Conservation (phyloP, 1,284 basidiomycete genomes). For the Cryptococcus wingfieldii region DNA sequence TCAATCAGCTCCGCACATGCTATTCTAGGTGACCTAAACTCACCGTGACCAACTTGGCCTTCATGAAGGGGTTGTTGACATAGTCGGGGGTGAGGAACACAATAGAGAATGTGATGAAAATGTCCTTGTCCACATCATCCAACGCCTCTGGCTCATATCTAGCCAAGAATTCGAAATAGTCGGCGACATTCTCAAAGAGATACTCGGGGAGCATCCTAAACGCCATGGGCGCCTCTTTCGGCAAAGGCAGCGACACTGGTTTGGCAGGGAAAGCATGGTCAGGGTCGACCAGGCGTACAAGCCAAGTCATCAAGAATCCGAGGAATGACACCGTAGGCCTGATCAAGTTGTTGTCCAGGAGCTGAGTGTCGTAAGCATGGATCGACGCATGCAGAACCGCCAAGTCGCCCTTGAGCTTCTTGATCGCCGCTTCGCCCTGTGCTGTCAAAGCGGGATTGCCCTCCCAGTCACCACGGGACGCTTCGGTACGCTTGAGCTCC, state of each 20-base stretch:
- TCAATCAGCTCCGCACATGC: background rate
- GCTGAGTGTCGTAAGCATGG: constrained; percentile 75
- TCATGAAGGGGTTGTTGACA: constrained; percentile 97
- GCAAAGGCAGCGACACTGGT: constrained; percentile 71
- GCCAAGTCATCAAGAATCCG: constrained; percentile 89
- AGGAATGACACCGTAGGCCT: constrained; percentile 76
- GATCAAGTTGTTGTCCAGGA: constrained; percentile 80
- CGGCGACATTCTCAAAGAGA: constrained; percentile 88
- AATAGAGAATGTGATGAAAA: constrained; percentile 82
- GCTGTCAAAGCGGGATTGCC: constrained; percentile 56
- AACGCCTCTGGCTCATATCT: constrained; percentile 74
- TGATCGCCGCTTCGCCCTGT: constrained; percentile 57
- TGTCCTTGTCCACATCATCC: constrained; percentile 74
- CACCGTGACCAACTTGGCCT: constrained; percentile 94
- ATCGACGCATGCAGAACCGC: constrained; percentile 63
- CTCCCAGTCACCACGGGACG: constrained; percentile 60
- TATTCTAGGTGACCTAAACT: constrained; percentile 18
- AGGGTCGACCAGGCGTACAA: constrained; percentile 89
- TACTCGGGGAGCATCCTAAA: constrained; percentile 94
- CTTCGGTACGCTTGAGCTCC: constrained; percentile 71
- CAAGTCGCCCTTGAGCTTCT: constrained; percentile 68
- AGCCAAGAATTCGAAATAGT: constrained; percentile 78
- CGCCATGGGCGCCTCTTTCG: constrained; percentile 72
- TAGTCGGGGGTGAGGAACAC: constrained; percentile 94
- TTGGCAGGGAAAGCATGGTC: constrained; percentile 70